Conservation (phyloP, 495 filamentous ascomycete species). For the Trichoderma orchidacearum region DNA sequence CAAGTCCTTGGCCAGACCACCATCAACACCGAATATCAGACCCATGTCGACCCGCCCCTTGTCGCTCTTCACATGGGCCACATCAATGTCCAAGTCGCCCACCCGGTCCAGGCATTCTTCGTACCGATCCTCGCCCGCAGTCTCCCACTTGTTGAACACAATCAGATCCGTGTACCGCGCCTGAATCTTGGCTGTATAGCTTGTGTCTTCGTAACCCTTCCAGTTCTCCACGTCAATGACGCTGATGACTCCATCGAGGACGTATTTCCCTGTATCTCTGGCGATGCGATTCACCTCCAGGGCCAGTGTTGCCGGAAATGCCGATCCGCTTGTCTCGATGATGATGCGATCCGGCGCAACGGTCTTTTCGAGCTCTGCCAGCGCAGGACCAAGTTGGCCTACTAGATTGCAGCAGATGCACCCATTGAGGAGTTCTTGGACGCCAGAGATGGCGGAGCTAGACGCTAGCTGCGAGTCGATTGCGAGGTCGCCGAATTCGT, state of each 20-base stretch:
- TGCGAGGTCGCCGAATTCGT: conserved; percentile 92
- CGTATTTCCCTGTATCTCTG: conserved; percentile 45
- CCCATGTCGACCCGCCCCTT: conserved; percentile 59
- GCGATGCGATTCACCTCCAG: conserved; percentile 82
- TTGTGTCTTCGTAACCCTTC: conserved; percentile 87
- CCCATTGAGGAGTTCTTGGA: conserved; percentile 82
- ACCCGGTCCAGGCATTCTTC: conserved; percentile 76
- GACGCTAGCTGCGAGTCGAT: conserved; percentile 84
- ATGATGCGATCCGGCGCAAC: conserved; percentile 68
- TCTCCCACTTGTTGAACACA: conserved; percentile 94
- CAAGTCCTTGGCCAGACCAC: conserved; percentile 52
- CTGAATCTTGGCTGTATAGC: conserved; percentile 74
- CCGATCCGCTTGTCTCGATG: conserved; percentile 80
- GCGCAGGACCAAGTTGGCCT: conserved; percentile 70
- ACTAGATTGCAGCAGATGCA: conserved; percentile 99
- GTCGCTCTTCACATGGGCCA: conserved; percentile 68
- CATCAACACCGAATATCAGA: conserved; percentile 79
- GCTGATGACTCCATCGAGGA: conserved; percentile 78
- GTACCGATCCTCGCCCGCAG: conserved; percentile 50
- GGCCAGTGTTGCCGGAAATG: conserved; percentile 82
- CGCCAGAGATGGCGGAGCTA: conserved; percentile 69
- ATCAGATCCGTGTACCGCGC: conserved; percentile 86
- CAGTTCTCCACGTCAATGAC: conserved; percentile 98
- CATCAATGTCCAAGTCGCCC: conserved; percentile 71
- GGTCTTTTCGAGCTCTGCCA: conserved; percentile 50